phyloP scores from a whole-genome alignment of 805 yeast species.

The Myxozyma mucilagina region DNA sequence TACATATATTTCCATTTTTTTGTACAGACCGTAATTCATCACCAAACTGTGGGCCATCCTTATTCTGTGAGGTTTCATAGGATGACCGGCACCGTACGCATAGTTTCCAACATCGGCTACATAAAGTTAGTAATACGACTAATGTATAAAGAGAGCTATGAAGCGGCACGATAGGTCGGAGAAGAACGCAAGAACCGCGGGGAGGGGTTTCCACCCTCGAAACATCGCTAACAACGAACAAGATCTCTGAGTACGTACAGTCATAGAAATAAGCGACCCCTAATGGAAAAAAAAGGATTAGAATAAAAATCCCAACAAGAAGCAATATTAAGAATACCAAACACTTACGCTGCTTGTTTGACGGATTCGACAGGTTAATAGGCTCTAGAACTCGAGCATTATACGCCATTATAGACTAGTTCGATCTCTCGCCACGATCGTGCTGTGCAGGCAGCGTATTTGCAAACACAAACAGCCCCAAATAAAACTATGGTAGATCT shows the following conservation, averaged over 20 bases:
- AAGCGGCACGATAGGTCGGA: not conserved
- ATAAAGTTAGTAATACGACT: not conserved
- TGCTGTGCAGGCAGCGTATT: not conserved
- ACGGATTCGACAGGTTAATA: slow-evolving; percentile 2
- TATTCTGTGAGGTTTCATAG: slow-evolving; percentile 98
- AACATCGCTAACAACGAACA: not conserved
- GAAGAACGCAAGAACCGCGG: not conserved
- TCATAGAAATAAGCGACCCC: slow-evolving; percentile 76
- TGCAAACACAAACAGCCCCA: not conserved
- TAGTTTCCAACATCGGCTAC: slow-evolving; percentile 90
- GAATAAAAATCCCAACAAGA: not conserved
- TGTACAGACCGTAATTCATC: slow-evolving; percentile 95
- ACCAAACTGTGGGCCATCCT: slow-evolving; percentile 97
- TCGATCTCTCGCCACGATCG: slow-evolving; percentile 6
- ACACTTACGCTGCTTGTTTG: slow-evolving; percentile 9
- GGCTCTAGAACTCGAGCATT: slow-evolving; percentile 10
- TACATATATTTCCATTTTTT: slow-evolving; percentile 89
- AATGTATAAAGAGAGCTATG: not conserved
- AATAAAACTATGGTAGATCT: not conserved
- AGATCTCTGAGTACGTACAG: slow-evolving; percentile 38
- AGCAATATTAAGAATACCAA: not conserved
- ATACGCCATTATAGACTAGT: not conserved
- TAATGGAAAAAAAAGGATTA: not conserved
- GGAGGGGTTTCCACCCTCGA: not conserved
- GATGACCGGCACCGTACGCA: slow-evolving; percentile 98